phyloP scores from a whole-genome alignment of 768 basidiomycete species.

The Gymnopilus junonius region DNA sequence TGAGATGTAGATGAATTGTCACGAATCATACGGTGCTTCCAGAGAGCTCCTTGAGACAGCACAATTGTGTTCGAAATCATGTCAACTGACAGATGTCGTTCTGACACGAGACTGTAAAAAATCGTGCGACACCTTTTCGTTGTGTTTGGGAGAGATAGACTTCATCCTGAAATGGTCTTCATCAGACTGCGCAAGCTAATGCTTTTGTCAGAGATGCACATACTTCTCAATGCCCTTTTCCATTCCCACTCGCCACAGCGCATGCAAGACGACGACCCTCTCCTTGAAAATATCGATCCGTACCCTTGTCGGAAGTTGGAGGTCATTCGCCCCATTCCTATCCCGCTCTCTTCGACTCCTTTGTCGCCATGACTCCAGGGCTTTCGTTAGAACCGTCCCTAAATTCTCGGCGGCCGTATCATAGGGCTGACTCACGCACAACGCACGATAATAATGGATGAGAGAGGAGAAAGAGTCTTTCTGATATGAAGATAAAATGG shows the following conservation, averaged over 20 bases:
- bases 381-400: conserved; percentile 68
- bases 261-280: conserved; percentile 77
- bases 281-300: conserved; percentile 72
- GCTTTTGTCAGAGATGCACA: conserved; percentile 26
- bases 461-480: conserved; percentile 81
- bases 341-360: conserved; percentile 45
- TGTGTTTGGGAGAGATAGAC: conserved; percentile 49
- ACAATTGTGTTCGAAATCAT: conserved; percentile 76
- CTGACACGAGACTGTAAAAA: conserved; percentile 66
- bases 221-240: conserved; percentile 66
- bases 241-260: conserved; percentile 62
- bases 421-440: conserved; percentile 87
- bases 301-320: conserved; percentile 48
- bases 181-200: conserved; percentile 10
- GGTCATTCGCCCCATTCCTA: conserved; percentile 31
- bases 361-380: conserved; percentile 61
- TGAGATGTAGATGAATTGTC: conserved; percentile 36
- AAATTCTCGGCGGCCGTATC: conserved; percentile 89
- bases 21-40: conserved; percentile 82
- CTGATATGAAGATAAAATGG: conserved; percentile 87
- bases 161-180: conserved; percentile 47
- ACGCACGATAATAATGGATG: conserved; percentile 88
- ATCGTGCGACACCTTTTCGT: conserved; percentile 52
- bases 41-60: conserved; percentile 79
- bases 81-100: conserved; percentile 75